Conservation (phyloP, 2,329 filamentous ascomycete species). For the Hypoxylon sp. region DNA sequence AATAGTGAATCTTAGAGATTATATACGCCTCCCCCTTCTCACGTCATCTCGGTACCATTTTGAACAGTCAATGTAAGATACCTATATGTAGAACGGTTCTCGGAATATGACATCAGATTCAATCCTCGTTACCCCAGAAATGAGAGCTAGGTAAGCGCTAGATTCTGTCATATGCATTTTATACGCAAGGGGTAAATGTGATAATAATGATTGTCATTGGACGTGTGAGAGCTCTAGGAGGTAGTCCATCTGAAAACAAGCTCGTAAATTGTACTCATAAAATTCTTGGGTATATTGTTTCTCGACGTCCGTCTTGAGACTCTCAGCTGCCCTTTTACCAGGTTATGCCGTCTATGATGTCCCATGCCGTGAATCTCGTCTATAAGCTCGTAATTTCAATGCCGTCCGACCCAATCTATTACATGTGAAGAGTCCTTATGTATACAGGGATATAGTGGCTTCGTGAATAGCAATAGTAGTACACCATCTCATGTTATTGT, state of each 20-base stretch:
- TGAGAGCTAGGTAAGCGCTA: conserved; percentile 1
- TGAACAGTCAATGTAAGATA: conserved; percentile 9
- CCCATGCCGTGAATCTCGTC: conserved; percentile 10
- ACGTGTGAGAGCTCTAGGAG: neutral
- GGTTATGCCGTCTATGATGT: neutral
- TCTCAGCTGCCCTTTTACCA: conserved; percentile 15
- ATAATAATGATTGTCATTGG: neutral
- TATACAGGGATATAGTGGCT: conserved; percentile 12
- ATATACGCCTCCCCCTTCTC: conserved; percentile 8
- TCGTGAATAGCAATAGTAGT: conserved; percentile 1
- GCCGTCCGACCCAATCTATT: conserved; percentile 5
- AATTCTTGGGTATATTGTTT: conserved; percentile 18
- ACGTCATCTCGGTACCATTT: conserved; percentile 15
- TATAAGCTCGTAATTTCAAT: conserved; percentile 14
- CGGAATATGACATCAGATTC: conserved; percentile 12
- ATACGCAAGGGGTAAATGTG: conserved; percentile 1
- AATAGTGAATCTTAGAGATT: neutral
- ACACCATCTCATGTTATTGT: conserved; percentile 18
- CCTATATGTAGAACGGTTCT: neutral
- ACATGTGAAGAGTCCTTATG: conserved; percentile 8
- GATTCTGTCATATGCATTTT: conserved; percentile 1
- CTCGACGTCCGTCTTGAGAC: conserved; percentile 5
- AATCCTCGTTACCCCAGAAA: neutral
- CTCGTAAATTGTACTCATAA: neutral
- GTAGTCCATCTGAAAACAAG: neutral